Evolutionary conservation across 345 rosid species (phyloP), one percentile per base, ranked within the genome.

Genomic region (Populus tremula): DNA sequence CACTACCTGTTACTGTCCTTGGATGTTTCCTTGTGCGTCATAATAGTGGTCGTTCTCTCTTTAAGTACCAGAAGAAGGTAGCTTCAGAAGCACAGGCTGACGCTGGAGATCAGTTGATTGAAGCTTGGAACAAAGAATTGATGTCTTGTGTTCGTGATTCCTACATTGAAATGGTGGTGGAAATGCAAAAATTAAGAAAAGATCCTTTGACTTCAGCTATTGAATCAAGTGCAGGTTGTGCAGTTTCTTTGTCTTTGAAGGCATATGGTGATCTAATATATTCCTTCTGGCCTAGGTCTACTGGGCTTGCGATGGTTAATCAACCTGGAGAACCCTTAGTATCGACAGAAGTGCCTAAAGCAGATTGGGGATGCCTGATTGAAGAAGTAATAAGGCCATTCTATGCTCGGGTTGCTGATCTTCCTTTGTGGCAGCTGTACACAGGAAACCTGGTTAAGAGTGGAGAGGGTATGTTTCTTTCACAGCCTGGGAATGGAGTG

Each of bases 401-500:
- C 82, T 94, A 94, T 79, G 79, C 81, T 81, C 94, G 93, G 73
- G 78, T 88, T 78, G 90, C 90, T 80, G 97, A 94, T 81, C 97
- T 94, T 81, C 97, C 97, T 67, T 83, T 92, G 63, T 94, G 98
- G 98, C 97, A 94, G 85, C 87, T 94, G 70, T 93, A 91, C 83
- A 90, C 97, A 0, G 98, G 98, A 88, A 90, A 86, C 81, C 77
- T 92, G 75, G 98, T 93, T 75, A 94, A 88, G 89, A 92, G 94
- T 74, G 91, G 87, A 78, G 98, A 94, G 83, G 98, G 97, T 78
- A 94, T 94, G 98, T 93, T 94, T 88, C 89, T 94, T 79, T 88
- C 97, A 76, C 97, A 88, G 71, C 98, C 98, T 80, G 97, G 92
- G 72, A 87, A 88, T 82, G 90, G 87, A 50, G 90, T 93, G 74